phyloP scores from a whole-genome alignment of 2,329 filamentous ascomycete species.

The Xylariaceae sp. region DNA sequence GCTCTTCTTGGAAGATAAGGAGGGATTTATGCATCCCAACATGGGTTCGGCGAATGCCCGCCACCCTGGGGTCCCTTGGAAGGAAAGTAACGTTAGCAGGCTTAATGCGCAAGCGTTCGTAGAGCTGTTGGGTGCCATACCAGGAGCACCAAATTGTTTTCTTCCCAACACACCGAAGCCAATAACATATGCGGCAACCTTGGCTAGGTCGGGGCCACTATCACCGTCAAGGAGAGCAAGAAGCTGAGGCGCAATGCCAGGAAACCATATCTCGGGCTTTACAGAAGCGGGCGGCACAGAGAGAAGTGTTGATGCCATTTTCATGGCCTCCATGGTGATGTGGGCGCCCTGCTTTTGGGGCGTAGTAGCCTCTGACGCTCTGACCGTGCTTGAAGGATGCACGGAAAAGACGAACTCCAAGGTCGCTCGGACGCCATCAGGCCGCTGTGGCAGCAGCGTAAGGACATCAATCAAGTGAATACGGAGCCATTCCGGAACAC shows the following conservation, averaged over 20 bases:
- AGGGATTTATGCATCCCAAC: conserved; percentile 47
- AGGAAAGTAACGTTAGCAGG: conserved; percentile 5
- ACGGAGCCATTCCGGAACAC: conserved; percentile 58
- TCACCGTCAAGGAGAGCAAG: conserved; percentile 57
- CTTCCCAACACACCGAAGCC: conserved; percentile 64
- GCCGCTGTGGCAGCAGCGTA: conserved; percentile 56
- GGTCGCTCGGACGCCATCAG: conserved; percentile 61
- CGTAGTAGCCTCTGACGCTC: conserved; percentile 38
- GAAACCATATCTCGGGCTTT: conserved; percentile 55
- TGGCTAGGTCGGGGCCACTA: conserved; percentile 54
- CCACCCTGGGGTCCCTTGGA: conserved; percentile 57
- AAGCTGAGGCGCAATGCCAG: conserved; percentile 57
- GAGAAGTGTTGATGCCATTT: conserved; percentile 58
- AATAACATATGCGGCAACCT: conserved; percentile 58
- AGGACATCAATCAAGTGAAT: conserved; percentile 53
- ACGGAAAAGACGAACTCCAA: conserved; percentile 69
- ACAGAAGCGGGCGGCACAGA: conserved; percentile 55
- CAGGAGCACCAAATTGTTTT: conserved; percentile 60
- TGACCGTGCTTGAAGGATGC: conserved; percentile 51
- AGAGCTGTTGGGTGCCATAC: conserved; percentile 34
- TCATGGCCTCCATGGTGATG: conserved; percentile 65
- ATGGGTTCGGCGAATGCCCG: conserved; percentile 57
- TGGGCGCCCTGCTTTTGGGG: conserved; percentile 56
- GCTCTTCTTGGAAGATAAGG: conserved; percentile 28
- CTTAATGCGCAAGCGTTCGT: neutral